Percentiles rank a stretch among this genome's conserved stretches.
Evolutionary conservation across 225 moss, liverwort and hornwort genomes (phyloP).

Genomic region (Asterella californica): DNA sequence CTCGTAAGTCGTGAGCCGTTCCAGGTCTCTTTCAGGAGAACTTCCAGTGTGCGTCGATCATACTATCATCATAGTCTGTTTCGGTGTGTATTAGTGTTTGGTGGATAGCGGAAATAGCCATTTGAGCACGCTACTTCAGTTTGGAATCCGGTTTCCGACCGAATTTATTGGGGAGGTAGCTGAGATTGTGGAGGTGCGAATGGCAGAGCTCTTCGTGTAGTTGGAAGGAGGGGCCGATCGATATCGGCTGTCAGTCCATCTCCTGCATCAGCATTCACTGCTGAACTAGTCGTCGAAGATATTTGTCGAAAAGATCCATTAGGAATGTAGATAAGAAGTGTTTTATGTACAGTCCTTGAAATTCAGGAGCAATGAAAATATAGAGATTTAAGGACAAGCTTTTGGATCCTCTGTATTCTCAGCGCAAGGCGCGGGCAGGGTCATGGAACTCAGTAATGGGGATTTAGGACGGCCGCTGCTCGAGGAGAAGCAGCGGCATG

Average conservation of each 20-base stretch:
- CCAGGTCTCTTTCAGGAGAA: background rate
- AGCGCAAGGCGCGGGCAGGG: background rate
- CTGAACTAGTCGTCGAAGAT: background rate
- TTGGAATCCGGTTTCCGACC: background rate
- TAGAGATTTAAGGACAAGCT: background rate
- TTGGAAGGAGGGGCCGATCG: background rate
- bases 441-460: background rate
- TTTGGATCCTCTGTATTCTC: background rate
- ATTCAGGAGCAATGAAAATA: background rate
- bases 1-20: background rate
- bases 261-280: background rate
- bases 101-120: background rate
- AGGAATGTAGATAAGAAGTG: background rate
- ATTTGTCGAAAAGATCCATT: background rate
- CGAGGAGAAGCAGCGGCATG: conserved; percentile 17
- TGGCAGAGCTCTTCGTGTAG: background rate
- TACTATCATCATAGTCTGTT: background rate
- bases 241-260: background rate
- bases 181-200: too few species aligned
- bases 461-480: conserved; percentile 16
- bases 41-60: background rate
- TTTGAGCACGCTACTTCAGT: background rate
- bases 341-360: background rate
- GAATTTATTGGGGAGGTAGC: background rate
- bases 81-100: background rate